Percentiles rank a stretch among this genome's conserved stretches.
These are phyloP conservation scores for Prunus padus DNA, from an alignment of 306 rosid species.

Conservation along the genomic window DNA sequence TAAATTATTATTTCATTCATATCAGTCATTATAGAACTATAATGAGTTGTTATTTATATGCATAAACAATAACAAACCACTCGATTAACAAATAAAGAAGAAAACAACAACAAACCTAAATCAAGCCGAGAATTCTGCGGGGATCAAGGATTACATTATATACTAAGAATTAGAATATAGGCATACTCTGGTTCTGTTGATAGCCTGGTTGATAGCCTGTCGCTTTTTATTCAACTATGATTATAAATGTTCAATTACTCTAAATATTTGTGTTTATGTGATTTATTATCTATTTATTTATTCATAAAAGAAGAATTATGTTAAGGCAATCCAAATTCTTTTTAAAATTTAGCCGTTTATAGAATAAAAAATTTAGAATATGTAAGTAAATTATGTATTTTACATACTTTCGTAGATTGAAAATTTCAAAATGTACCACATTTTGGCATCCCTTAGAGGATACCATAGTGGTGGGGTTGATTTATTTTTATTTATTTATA, in stretches of 20 bases:
- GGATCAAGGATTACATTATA: background rate
- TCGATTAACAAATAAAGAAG: background rate
- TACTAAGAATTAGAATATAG: background rate
- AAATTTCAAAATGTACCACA: background rate
- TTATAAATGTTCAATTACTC: too few species aligned
- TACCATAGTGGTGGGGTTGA: background rate
- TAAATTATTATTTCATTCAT: too few species aligned
- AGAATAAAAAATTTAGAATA: background rate
- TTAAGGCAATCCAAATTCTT: too few species aligned
- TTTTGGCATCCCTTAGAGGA: background rate
- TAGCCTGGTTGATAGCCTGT: too few species aligned
- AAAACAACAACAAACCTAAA: background rate
- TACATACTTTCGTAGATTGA: too few species aligned
- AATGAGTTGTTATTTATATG: too few species aligned
- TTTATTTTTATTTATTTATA: too few species aligned
- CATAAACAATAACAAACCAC: background rate
- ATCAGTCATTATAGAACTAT: too few species aligned
- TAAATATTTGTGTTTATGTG: background rate
- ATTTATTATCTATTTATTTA: too few species aligned
- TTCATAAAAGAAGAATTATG: background rate
- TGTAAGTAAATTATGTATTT: background rate
- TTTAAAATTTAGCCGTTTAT: background rate
- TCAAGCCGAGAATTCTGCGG: constrained; percentile 24
- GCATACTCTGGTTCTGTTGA: background rate
- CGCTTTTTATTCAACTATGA: too few species aligned